Evolutionary conservation across 1,284 basidiomycete species (phyloP).

Genomic region (Meira nashicola): DNA sequence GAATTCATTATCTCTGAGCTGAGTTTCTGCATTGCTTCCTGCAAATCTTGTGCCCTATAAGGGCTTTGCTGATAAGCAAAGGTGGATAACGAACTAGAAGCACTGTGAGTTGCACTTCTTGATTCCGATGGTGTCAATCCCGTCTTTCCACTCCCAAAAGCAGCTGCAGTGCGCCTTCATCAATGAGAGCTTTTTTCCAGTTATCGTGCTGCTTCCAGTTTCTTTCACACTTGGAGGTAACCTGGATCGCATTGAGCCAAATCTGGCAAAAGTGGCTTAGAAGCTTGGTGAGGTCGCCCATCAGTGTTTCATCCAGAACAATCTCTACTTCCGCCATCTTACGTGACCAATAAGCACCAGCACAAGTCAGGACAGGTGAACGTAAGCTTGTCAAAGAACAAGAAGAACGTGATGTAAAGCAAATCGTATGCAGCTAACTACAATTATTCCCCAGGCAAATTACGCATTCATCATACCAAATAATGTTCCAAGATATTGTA

Average conservation of each 20-base stretch:
- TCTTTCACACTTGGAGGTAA: constrained; percentile 47
- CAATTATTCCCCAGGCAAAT: constrained; percentile 71
- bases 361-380: background rate
- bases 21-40: constrained; percentile 34
- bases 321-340: background rate
- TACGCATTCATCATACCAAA: constrained; percentile 88
- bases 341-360: background rate
- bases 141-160: background rate
- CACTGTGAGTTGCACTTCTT: constrained; percentile 30
- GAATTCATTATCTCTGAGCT: constrained; percentile 38
- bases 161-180: constrained; percentile 17
- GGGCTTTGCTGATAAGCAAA: constrained; percentile 15
- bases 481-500: constrained; percentile 55
- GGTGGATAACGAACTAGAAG: constrained; percentile 32
- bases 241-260: constrained; percentile 45
- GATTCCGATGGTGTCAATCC: constrained; percentile 14
- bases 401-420: constrained; percentile 26
- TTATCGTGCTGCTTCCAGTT: background rate
- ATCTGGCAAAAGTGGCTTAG: constrained; percentile 20
- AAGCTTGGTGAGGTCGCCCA: too few species aligned
- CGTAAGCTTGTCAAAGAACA: constrained; percentile 23
- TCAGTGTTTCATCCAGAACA: background rate
- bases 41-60: constrained; percentile 30
- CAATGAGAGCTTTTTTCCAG: background rate
- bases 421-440: constrained; percentile 85